Percentiles rank a stretch among this genome's conserved stretches.
Evolutionary conservation across 345 rosid genomes (phyloP).

Genomic region (Nasturtium officinale): DNA sequence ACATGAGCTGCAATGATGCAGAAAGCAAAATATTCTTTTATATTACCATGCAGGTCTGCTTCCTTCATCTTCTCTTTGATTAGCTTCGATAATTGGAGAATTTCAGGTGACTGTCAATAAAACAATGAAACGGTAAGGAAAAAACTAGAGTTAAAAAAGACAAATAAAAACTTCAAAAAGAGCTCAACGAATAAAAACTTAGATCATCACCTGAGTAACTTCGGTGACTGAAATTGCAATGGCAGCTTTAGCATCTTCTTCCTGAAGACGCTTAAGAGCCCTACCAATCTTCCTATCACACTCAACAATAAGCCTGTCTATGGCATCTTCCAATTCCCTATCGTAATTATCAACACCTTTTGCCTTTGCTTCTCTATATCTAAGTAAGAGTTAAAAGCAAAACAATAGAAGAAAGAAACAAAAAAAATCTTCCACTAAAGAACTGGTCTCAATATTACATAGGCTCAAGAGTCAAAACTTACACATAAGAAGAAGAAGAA

Average conservation of each 20-base stretch:
- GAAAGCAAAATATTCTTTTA: background rate
- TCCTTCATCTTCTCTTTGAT: slow-evolving; percentile 93
- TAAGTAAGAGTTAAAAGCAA: slow-evolving; percentile 50
- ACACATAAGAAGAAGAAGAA: background rate
- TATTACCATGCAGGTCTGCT: slow-evolving; percentile 79
- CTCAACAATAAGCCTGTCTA: slow-evolving; percentile 93
- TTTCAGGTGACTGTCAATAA: slow-evolving; percentile 71
- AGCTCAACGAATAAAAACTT: background rate
- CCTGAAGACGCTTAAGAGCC: slow-evolving; percentile 97
- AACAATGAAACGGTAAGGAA: slow-evolving; percentile 1
- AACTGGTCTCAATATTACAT: background rate
- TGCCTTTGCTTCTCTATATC: slow-evolving; percentile 86
- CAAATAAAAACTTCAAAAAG: background rate
- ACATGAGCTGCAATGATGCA: slow-evolving; percentile 1
- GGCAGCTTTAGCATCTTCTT: slow-evolving; percentile 99
- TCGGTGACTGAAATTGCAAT: slow-evolving; percentile 96
- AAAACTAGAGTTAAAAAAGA: background rate
- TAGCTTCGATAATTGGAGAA: slow-evolving; percentile 81
- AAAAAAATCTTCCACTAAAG: slow-evolving; percentile 5
- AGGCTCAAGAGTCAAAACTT: too few species aligned
- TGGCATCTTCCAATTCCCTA: slow-evolving; percentile 92
- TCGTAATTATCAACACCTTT: slow-evolving; percentile 88
- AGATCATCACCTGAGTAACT: slow-evolving; percentile 80
- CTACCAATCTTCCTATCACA: slow-evolving; percentile 96
- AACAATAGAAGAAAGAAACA: slow-evolving; percentile 25